Conservation (phyloP, 1,284 basidiomycete genomes). For the Tranzscheliella williamsii region DNA sequence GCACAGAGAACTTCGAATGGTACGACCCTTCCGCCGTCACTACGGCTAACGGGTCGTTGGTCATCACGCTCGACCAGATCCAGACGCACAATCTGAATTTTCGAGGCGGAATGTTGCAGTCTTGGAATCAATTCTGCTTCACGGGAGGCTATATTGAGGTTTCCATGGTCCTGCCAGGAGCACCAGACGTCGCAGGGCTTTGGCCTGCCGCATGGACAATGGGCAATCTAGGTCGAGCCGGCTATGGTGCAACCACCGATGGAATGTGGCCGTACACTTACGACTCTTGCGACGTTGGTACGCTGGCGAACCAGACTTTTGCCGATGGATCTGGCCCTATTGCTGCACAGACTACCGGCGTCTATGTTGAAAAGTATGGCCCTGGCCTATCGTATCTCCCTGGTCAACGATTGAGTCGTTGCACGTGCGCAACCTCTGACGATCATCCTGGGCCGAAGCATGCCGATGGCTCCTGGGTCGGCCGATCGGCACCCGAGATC, state of each 20-base stretch:
- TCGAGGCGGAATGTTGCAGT: constrained; percentile 51
- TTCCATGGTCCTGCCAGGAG: constrained; percentile 45
- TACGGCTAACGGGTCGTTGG: constrained; percentile 40
- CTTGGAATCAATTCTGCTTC: constrained; percentile 60
- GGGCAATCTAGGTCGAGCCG: constrained; percentile 72
- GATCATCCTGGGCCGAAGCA: constrained; percentile 57
- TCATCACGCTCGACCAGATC: constrained; percentile 60
- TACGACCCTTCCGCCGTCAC: constrained; percentile 52
- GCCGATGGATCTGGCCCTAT: constrained; percentile 49
- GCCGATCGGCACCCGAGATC: constrained; percentile 80
- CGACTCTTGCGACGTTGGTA: constrained; percentile 58
- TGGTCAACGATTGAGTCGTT: constrained; percentile 52
- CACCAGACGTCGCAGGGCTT: constrained; percentile 30
- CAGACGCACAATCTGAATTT: constrained; percentile 54
- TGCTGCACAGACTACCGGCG: constrained; percentile 49
- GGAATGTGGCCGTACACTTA: constrained; percentile 63
- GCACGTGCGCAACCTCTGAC: constrained; percentile 45
- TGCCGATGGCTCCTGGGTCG: constrained; percentile 48
- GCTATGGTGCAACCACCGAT: constrained; percentile 74
- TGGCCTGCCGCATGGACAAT: constrained; percentile 58
- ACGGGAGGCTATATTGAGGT: constrained; percentile 60
- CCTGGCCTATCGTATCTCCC: constrained; percentile 47
- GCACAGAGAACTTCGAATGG: constrained; percentile 50
- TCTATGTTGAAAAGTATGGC: constrained; percentile 45
- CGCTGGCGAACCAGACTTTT: constrained; percentile 53